Base-by-base conservation (phyloP, 805 yeast genomes). In the Candida patagonica region DNA sequence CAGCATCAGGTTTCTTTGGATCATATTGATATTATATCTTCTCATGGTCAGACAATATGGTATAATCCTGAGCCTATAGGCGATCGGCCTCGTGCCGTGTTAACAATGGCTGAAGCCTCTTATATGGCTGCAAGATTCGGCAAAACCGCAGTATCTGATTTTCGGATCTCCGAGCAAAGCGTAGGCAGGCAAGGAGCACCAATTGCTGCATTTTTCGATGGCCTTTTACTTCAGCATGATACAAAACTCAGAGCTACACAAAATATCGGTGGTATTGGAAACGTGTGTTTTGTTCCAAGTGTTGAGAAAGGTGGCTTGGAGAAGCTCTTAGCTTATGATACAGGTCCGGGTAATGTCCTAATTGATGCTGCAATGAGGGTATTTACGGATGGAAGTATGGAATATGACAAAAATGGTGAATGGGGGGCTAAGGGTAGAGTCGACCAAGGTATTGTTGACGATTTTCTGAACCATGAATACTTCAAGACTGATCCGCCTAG, bases 161-260 rank as follows among this genome's bases (percentile, higher is more conserved):
- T 55, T 32, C 49, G 59, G 15, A 40, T 48, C 16, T 44, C 54
- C 8, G 59, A 55, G 26, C 50, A 46, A 35, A 45, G 50, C 39
- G 57, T 50, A 6, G 59, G 59, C 22, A 41, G 59, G 37, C 57
- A 53, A 35, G 59, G 58, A 15, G 59, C 59, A 8, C 57, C 58
- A 5, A 44, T 54, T 44, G 42, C 47, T 27, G 57, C 52, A 1
- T 55, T 54, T 41, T 47, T 55, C 26, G 60, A 55, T 29, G 51
- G 53, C 13, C 42, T 48, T 21, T 38, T 53, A 17, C 44, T 55
- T n/a, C 42, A 37, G 9, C 52, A 52, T 35, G 49, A 50, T 5
- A 47, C 49, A 5, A 51, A 50, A 38, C 32, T 47, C 30, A 42
- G 54, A 19, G 50, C 48, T 4, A 44, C 53, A 37, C 57, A 53